Percentiles rank a stretch among this genome's conserved stretches.
Conservation (phyloP, 345 rosid species). For the Erucastrum elatum region DNA sequence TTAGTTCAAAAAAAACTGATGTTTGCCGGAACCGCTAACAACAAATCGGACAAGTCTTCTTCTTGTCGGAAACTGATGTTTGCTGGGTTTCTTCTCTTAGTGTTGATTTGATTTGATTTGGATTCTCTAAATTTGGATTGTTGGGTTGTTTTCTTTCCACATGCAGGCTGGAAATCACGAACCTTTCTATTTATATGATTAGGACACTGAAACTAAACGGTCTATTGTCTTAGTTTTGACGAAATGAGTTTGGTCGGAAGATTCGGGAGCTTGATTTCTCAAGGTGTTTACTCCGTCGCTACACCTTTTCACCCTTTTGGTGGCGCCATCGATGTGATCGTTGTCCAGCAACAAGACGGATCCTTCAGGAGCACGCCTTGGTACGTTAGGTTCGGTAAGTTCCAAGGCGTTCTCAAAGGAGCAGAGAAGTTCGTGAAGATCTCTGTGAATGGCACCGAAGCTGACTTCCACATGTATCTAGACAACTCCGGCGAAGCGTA, state of each 20-base stretch:
- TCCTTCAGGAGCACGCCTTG: slow-evolving; percentile 83
- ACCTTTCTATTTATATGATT: slow-evolving; percentile 8
- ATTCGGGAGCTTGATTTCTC: slow-evolving; percentile 83
- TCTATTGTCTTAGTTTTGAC: not conserved
- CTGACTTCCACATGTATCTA: slow-evolving; percentile 82
- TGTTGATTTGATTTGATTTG: not conserved
- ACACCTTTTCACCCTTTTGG: slow-evolving; percentile 97
- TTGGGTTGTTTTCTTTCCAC: slow-evolving; percentile 28
- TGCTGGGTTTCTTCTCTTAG: not conserved
- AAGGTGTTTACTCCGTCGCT: slow-evolving; percentile 87
- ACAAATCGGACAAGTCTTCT: slow-evolving; percentile 1
- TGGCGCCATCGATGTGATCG: slow-evolving; percentile 93
- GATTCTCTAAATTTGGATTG: slow-evolving; percentile 25
- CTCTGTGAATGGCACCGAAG: slow-evolving; percentile 76
- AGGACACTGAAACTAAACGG: slow-evolving; percentile 1
- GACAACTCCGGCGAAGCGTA: slow-evolving; percentile 95
- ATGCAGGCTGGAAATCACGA: slow-evolving; percentile 20
- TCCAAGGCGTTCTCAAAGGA: slow-evolving; percentile 93
- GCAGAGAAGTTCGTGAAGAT: slow-evolving; percentile 77
- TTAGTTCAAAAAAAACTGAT: slow-evolving; percentile 20
- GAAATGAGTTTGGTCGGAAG: slow-evolving; percentile 88
- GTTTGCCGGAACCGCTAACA: not conserved
- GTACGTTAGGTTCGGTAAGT: slow-evolving; percentile 93
- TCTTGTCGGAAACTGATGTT: slow-evolving; percentile 12
- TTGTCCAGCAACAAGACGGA: slow-evolving; percentile 85